These are phyloP conservation scores for Manihot esculenta DNA, from an alignment of 441 rosid genomes.

Conservation along the genomic window DNA sequence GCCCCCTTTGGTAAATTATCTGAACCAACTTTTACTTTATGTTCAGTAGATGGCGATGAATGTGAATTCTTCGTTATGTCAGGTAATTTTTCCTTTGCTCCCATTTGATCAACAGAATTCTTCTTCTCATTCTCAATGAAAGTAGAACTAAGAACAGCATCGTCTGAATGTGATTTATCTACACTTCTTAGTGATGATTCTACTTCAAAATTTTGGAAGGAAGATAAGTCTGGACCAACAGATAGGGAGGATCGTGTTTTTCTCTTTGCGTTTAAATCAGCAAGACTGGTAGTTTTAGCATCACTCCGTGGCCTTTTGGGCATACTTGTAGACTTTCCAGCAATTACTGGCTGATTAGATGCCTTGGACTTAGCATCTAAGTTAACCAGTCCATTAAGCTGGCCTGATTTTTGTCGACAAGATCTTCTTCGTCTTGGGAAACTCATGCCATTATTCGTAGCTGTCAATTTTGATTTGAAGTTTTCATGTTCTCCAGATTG, in stretches of 20 bases:
- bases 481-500: conserved; percentile 18
- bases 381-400: conserved; percentile 25
- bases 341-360: conserved; percentile 19
- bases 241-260: conserved; percentile 28
- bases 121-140: conserved; percentile 8
- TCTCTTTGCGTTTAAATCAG: conserved; percentile 34
- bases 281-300: conserved; percentile 17
- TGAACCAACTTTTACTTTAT: conserved; percentile 18
- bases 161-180: conserved; percentile 20
- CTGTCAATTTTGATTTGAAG: conserved; percentile 24
- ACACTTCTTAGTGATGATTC: conserved; percentile 13
- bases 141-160: conserved; percentile 2
- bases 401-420: conserved; percentile 33
- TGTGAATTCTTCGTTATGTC: conserved; percentile 18
- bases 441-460: conserved; percentile 27
- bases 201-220: conserved; percentile 22
- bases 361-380: conserved; percentile 26
- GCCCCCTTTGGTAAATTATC: conserved; percentile 23
- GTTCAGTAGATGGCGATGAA: conserved; percentile 24
- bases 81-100: conserved; percentile 18
- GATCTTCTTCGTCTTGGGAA: conserved; percentile 64
- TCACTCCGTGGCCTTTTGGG: conserved; percentile 30
- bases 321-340: conserved; percentile 20
- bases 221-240: conserved; percentile 5
- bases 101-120: conserved; percentile 15